Percentiles rank a stretch among this genome's conserved stretches.
Conservation (phyloP, 371 early-diverging fungal genomes). For the Mortierella sp. region DNA sequence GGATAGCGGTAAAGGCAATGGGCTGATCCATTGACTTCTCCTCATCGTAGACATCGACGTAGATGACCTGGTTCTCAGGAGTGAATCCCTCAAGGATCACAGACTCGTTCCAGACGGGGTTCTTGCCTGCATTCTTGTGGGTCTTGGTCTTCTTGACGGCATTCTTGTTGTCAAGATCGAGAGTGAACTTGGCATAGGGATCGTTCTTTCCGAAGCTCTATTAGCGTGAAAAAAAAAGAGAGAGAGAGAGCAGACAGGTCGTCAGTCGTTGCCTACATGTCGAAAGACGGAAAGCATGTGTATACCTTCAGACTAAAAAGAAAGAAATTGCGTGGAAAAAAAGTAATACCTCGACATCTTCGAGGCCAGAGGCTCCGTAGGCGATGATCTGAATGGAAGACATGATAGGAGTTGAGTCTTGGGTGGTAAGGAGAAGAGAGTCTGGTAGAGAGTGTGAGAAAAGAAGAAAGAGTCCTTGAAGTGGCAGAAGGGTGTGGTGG, state of each 20-base stretch:
- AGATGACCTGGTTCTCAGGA: constrained; percentile 8
- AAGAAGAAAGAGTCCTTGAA: too few species aligned
- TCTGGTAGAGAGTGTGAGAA: too few species aligned
- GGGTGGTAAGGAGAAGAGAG: too few species aligned
- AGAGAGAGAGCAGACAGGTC: neutral
- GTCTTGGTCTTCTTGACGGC: constrained; percentile 12
- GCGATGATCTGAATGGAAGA: constrained; percentile 6
- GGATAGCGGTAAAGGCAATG: constrained; percentile 28
- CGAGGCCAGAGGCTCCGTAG: constrained; percentile 12
- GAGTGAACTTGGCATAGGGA: constrained; percentile 20
- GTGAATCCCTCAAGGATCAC: constrained; percentile 12
- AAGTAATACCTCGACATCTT: constrained; percentile 13
- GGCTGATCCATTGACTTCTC: constrained; percentile 16
- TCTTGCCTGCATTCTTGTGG: constrained; percentile 30
- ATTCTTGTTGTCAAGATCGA: constrained; percentile 7
- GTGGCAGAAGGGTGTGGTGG: too few species aligned
- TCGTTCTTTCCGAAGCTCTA: constrained; percentile 35
- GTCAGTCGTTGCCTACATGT: neutral
- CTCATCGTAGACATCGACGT: constrained; percentile 23
- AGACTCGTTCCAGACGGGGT: constrained; percentile 25
- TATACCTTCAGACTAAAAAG: neutral
- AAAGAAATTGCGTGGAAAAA: neutral
- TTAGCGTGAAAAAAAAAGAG: neutral
- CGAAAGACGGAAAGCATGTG: neutral
- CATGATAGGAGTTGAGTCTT: too few species aligned